Base-by-base conservation (phyloP, 2,329 filamentous ascomycete species). In the Verticillium zaregamsianum region DNA sequence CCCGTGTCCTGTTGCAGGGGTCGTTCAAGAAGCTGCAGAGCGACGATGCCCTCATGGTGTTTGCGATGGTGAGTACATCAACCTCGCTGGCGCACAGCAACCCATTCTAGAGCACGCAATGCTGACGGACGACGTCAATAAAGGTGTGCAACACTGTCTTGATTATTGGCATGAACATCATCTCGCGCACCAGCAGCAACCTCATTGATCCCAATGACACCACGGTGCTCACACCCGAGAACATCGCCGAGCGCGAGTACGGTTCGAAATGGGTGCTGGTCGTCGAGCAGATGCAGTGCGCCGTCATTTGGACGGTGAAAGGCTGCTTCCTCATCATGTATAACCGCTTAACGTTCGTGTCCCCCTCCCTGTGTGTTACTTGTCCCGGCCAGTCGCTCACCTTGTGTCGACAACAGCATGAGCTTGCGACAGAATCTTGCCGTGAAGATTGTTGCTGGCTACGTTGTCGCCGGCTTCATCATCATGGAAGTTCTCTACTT, bases 181-280 rank as follows among this genome's bases (percentile, higher is more conserved):
- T 85, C 23, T 76, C 78, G 2, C 74, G 78, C 37, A 84, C 82
- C n/a, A 82, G 80, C 15, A 87, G 82, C 52, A 89, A 89, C 67
- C 76, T 88, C 20, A 85, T 88, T 72, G 76, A 82, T 20, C 77
- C 80, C 0, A 72, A 78, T 17, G 76, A 85, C 32, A 70, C 73
- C 0, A 67, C 71, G 0, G 64, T 69, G 3, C 73, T 88, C 57
- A 85, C 84, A 0, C 75, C 79, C 0, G 64, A 74, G 0, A 77
- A 76, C 39, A 77, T 80, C 56, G 67, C 65, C 3, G 73, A 77
- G 35, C 75, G 84, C 57, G 69, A 75, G 0, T 74, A 71, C 40
- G 86, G 86, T 12, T 87, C 84, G 55, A 89, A 89, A 76, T 81
- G 86, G 75, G 85, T 88, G 1, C 76, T 88, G 40, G 80, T 87